A percentile compares a stretch with the other conserved stretches of the same genome.
Conservation (phyloP, 2,329 filamentous ascomycete genomes). For the Westerdykella sp. region DNA sequence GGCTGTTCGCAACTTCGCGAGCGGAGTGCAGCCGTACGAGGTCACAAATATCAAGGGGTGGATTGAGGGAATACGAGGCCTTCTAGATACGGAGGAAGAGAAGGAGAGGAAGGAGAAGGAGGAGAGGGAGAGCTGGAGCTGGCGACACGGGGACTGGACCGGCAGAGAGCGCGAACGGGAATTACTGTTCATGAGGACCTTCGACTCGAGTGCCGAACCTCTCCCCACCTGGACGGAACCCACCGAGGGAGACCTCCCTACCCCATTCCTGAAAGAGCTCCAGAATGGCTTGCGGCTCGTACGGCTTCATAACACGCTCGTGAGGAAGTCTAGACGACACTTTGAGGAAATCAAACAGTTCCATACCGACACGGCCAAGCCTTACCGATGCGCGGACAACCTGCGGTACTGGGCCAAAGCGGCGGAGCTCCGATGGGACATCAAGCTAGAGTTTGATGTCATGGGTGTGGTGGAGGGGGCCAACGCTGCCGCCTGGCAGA, state of each 20-base stretch:
- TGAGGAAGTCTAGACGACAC: constrained; percentile 74
- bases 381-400: constrained; percentile 90
- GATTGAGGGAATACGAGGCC: constrained; percentile 69
- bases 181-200: constrained; percentile 71
- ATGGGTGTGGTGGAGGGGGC: constrained; percentile 77
- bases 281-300: constrained; percentile 77
- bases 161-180: constrained; percentile 75
- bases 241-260: constrained; percentile 54
- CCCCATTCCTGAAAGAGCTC: constrained; percentile 66
- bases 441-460: constrained; percentile 74
- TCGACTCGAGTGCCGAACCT: constrained; percentile 54
- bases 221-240: constrained; percentile 63
- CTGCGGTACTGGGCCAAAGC: constrained; percentile 95
- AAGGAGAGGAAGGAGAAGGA: constrained; percentile 68
- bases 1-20: constrained; percentile 78
- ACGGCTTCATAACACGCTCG: constrained; percentile 80
- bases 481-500: constrained; percentile 63
- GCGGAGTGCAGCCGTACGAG: constrained; percentile 75
- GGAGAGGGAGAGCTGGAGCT: constrained; percentile 70
- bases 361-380: constrained; percentile 90
- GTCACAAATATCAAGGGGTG: constrained; percentile 68
- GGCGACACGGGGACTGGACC: constrained; percentile 67
- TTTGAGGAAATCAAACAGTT: constrained; percentile 86
- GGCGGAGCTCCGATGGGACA: constrained; percentile 88
- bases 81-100: constrained; percentile 70